Percentiles rank a stretch among this genome's conserved stretches.
These are phyloP conservation scores for Spizellomyces sp. DNA, from an alignment of 192 early-diverging fungal species.

Conservation along the genomic window DNA sequence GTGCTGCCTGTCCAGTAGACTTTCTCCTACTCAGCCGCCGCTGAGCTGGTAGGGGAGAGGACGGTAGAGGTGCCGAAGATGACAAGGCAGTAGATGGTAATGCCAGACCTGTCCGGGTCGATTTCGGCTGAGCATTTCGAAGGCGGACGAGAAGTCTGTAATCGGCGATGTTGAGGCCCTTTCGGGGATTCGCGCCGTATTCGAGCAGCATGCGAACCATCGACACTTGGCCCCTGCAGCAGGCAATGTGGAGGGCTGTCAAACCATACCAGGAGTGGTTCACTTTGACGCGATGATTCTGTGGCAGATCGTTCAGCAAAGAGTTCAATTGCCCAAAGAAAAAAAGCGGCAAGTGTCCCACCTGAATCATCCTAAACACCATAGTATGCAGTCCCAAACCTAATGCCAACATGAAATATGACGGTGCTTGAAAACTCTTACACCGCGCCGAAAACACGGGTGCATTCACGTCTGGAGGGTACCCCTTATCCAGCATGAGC, in stretches of 20 bases:
- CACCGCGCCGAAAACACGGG: conserved; percentile 29
- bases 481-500: conserved; percentile 58
- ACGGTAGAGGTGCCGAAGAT: too few relatives aligned
- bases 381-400: conserved; percentile 50
- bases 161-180: conserved; percentile 34
- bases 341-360: conserved; percentile 5
- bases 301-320: background rate
- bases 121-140: too few relatives aligned
- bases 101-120: too few relatives aligned
- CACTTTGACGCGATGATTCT: conserved; percentile 39
- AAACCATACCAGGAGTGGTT: conserved; percentile 56
- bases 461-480: conserved; percentile 53
- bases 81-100: too few relatives aligned
- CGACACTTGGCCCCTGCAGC: conserved; percentile 33
- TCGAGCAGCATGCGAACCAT: conserved; percentile 48
- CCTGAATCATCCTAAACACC: conserved; percentile 55
- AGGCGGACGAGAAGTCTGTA: conserved; percentile 41
- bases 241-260: conserved; percentile 50
- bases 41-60: too few relatives aligned
- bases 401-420: conserved; percentile 54
- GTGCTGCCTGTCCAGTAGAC: too few relatives aligned
- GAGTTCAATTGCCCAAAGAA: background rate
- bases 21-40: too few relatives aligned
- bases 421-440: conserved; percentile 39
- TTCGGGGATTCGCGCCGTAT: conserved; percentile 42